Base-by-base conservation (phyloP, 2,329 filamentous ascomycete genomes). In the Cordyceps militaris region DNA sequence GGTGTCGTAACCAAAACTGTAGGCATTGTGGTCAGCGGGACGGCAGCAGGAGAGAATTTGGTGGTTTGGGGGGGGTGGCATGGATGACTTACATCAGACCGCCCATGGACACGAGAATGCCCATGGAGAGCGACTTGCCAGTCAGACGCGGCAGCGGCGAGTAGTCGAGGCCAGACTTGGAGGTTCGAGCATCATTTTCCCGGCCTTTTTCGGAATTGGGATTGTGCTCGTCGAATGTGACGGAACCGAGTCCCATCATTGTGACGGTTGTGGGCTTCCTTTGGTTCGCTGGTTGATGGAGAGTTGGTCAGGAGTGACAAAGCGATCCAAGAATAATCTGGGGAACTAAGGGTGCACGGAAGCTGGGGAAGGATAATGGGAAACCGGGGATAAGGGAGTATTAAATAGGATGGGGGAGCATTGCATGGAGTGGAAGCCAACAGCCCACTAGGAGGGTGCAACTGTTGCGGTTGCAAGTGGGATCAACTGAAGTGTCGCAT, bases 1-100 rank as follows among this genome's bases (percentile, higher is more conserved):
- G 16, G 77, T 80, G 55, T 80, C 77, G 58, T 78, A 78, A 9
- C 75, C 72, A 50, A 76, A 72, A 36, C 69, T 71, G 30, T 0
- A n/a, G 28, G n/a, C 8, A 1, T 13, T 3, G n/a, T 36, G 52
- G 53, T 50, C 24, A 48, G 53, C 13, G 34, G 7, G 19, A 16
- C 26, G 36, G 19, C 23, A 16, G 8, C 0, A 23, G 8, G 11
- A 16, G 13, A 8, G 16, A 36, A 14, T 3, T 13, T 14, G 32
- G 5, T 13, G 34, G 2, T 16, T 36, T 13, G 9, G 1, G n/a
- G n/a, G 34, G 34, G 13, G 14, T 4, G 3, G 14, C 3, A 49
- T 34, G 36, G 36, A 34, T 4, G 23, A 64, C 70, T 65, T 63
- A 75, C 74, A 77, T 72, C 28, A 77, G 56, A 49, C 75, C 75